Base-by-base conservation (phyloP, 164 flowering plant species). In the Chimonanthus salicifolius region DNA sequence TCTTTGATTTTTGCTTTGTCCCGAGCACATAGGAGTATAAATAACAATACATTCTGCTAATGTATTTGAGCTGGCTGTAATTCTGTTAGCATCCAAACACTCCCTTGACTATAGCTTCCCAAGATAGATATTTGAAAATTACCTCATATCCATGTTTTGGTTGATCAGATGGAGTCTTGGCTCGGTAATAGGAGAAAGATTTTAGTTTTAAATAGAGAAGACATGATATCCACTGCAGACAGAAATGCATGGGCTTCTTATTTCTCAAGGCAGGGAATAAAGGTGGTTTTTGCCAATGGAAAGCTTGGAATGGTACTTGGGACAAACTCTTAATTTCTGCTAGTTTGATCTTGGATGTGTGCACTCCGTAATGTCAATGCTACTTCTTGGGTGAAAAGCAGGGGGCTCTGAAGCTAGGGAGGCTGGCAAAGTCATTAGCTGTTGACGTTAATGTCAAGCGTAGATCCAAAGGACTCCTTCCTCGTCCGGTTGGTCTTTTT, bases 141-240 rank as follows among this genome's bases (percentile, higher is more conserved):
- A 10, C n/a, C 60, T 54, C 16, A 33, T 33, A 33, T 33, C 33
- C 45, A 45, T 64, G 44, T 51, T 51, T 44, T 44, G 18, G 68
- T 62, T 58, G 11, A 45, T 33, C 84, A 95, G 97, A 89, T 95
- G 98, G 98, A 89, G 51, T 71, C 82, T 16, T 95, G 98, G 99
- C 84, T 95, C 74, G 98, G 97, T 4, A 93, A 86, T 79, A 85
- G 90, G 86, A 93, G 84, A 77, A 87, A 87, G 75, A 85, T 95
- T 78, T 66, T 93, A 75, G 98, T 95, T 72, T 78, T 95, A 78
- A 95, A 95, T 80, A 88, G 99, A 78, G 99, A 95, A 83, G 99
- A 95, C 79, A 92, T 95, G 99, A 93, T 93, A 86, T 90, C 99
- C 16, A 83, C 85, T n/a, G 87, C 84, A 16, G 99, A 93, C 70